These are phyloP conservation scores for Suillus placidus DNA, from an alignment of 768 basidiomycete genomes.

Conservation along the genomic window DNA sequence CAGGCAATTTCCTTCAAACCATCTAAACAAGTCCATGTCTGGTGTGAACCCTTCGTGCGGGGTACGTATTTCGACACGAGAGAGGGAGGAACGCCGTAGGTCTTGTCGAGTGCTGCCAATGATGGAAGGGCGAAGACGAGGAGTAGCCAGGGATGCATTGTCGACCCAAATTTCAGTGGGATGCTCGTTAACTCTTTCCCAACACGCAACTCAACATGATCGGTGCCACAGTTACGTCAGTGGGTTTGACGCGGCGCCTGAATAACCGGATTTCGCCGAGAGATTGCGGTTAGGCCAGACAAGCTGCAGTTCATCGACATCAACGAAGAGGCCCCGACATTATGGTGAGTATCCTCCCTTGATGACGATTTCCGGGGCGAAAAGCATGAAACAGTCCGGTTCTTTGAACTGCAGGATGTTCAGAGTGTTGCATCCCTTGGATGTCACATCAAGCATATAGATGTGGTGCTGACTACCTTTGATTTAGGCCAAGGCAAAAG, in stretches of 20 bases:
- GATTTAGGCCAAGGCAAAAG: slow-evolving; percentile 75
- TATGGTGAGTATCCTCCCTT: slow-evolving; percentile 30
- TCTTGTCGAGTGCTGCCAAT: slow-evolving; percentile 49
- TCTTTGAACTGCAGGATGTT: background rate
- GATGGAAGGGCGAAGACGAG: slow-evolving; percentile 40
- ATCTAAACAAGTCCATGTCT: slow-evolving; percentile 78
- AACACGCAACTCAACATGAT: background rate
- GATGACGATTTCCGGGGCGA: background rate
- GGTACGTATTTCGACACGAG: slow-evolving; percentile 60
- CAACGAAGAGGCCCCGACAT: slow-evolving; percentile 28
- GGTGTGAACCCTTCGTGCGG: slow-evolving; percentile 39
- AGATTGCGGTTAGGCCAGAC: background rate
- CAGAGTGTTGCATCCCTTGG: slow-evolving; percentile 22
- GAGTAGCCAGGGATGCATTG: slow-evolving; percentile 57
- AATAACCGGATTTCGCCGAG: slow-evolving; percentile 26
- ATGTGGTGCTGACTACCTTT: slow-evolving; percentile 24
- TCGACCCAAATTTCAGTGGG: background rate
- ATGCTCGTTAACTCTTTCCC: background rate
- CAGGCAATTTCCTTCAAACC: slow-evolving; percentile 78
- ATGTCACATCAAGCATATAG: slow-evolving; percentile 22
- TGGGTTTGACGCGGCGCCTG: slow-evolving; percentile 23
- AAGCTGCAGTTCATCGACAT: slow-evolving; percentile 21
- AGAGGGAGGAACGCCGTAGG: slow-evolving; percentile 59
- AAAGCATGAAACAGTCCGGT: background rate
- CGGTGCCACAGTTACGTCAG: slow-evolving; percentile 29